A percentile compares a stretch with the other conserved stretches of the same genome.
phyloP scores from a whole-genome alignment of 2,329 filamentous ascomycete genomes.

The Colletotrichum melonis region DNA sequence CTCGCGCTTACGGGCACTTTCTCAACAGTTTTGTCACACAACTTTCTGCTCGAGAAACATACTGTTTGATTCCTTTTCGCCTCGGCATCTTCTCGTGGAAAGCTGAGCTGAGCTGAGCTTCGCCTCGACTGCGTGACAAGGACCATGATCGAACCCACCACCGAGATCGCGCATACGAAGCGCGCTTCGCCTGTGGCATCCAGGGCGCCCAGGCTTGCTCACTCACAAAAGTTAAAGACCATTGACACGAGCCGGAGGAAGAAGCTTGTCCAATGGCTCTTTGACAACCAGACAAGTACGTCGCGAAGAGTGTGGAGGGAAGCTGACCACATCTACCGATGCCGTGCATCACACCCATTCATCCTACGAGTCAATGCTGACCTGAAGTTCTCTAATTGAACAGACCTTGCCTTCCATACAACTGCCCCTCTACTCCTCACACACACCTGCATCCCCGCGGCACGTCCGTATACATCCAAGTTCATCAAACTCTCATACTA shows the following conservation, averaged over 20 bases:
- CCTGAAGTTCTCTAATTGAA: background rate
- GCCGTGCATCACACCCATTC: background rate
- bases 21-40: background rate
- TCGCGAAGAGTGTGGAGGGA: background rate
- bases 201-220: background rate
- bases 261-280: background rate
- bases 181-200: background rate
- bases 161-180: background rate
- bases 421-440: background rate
- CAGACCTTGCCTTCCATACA: background rate
- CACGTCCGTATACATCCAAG: background rate
- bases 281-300: constrained; percentile 2
- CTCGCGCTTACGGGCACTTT: background rate
- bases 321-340: background rate
- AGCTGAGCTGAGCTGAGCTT: background rate
- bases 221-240: background rate
- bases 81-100: background rate
- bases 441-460: background rate
- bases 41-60: background rate
- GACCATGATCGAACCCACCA: background rate
- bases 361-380: background rate
- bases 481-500: background rate
- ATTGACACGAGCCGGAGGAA: background rate
- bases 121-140: background rate
- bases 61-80: background rate